phyloP scores from a whole-genome alignment of 1,284 basidiomycete genomes.

The Rhodofomes roseus region DNA sequence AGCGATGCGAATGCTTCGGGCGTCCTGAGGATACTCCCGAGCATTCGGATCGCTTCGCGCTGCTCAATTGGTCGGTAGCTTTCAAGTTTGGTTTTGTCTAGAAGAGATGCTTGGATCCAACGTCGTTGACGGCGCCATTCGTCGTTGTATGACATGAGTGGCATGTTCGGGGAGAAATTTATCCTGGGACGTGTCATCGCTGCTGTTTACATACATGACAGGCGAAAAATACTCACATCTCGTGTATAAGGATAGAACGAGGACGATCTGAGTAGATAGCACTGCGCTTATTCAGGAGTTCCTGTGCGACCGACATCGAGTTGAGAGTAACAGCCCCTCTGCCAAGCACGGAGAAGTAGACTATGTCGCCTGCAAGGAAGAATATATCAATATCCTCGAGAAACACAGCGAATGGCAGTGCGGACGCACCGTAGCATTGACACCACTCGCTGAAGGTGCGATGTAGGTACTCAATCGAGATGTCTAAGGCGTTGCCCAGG shows the following conservation, averaged over 20 bases:
- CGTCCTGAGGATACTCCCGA: conserved; percentile 7
- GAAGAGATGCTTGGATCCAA: conserved; percentile 19
- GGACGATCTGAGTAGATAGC: conserved; percentile 46
- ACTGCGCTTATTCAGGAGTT: conserved; percentile 51
- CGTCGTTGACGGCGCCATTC: background rate
- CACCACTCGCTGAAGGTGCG: conserved; percentile 35
- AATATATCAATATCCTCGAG: conserved; percentile 7
- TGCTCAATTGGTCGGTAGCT: conserved; percentile 10
- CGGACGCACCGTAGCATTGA: conserved; percentile 22
- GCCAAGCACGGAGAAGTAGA: conserved; percentile 34
- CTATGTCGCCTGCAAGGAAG: conserved; percentile 31
- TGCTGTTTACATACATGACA: background rate
- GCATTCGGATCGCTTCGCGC: conserved; percentile 9
- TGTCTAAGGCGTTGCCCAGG: conserved; percentile 47
- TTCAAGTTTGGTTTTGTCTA: conserved; percentile 6
- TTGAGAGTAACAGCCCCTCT: conserved; percentile 15
- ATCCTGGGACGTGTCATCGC: background rate
- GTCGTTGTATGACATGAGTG: background rate
- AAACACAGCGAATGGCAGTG: too few species aligned
- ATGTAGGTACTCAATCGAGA: conserved; percentile 36
- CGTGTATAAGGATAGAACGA: conserved; percentile 21
- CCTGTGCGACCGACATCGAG: conserved; percentile 44
- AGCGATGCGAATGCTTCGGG: conserved; percentile 13
- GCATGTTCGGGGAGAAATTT: background rate
- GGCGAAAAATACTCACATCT: conserved; percentile 25